phyloP scores from a whole-genome alignment of 441 rosid genomes.

The Jatropha multifida region DNA sequence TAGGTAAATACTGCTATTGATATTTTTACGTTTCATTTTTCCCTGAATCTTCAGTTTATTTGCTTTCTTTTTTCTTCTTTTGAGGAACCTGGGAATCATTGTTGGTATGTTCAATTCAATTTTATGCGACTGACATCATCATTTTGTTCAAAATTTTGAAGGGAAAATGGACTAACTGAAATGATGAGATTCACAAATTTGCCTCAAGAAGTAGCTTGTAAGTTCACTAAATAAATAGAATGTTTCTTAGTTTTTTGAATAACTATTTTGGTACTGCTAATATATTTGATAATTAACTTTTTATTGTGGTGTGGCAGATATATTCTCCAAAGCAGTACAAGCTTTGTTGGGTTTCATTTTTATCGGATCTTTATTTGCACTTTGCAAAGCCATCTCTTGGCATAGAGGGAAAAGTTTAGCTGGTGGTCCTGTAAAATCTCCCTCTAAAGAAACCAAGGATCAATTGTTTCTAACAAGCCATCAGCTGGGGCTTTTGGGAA shows the following conservation, averaged over 20 bases:
- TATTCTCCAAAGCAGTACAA: constrained; percentile 51
- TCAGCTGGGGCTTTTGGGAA: constrained; percentile 73
- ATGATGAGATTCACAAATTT: constrained; percentile 45
- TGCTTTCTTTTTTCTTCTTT: background rate
- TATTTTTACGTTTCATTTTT: background rate
- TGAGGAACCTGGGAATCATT: background rate
- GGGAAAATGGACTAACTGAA: constrained; percentile 60
- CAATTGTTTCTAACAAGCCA: constrained; percentile 55
- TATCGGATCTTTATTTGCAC: constrained; percentile 57
- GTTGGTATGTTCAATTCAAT: background rate
- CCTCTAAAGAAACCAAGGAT: constrained; percentile 47
- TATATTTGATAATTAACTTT: constrained; percentile 12
- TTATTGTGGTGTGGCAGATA: constrained; percentile 42
- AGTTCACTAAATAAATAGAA: constrained; percentile 29
- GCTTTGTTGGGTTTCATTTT: constrained; percentile 46
- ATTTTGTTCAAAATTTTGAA: constrained; percentile 34
- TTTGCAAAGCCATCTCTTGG: constrained; percentile 62
- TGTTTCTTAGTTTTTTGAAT: constrained; percentile 18
- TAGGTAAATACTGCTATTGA: background rate
- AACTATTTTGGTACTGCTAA: constrained; percentile 6
- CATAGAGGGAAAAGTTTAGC: constrained; percentile 34
- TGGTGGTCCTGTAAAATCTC: constrained; percentile 30
- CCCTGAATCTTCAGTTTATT: background rate
- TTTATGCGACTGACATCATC: constrained; percentile 11
- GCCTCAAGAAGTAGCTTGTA: constrained; percentile 63